phyloP scores from a whole-genome alignment of 331 rosid species.

The Spiraea crenata region DNA sequence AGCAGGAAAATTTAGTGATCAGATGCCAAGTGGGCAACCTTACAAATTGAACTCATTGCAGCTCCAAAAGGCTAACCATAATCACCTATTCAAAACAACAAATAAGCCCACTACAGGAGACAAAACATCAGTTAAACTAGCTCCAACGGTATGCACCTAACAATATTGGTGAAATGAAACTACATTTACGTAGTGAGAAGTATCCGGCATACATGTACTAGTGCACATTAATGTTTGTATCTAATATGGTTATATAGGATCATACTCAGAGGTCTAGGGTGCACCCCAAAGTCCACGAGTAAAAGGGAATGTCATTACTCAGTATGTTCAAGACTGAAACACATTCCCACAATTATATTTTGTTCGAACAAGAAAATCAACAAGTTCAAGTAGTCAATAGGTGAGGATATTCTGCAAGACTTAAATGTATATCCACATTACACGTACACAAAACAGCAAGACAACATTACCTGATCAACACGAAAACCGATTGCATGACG shows the following conservation, averaged over 20 bases:
- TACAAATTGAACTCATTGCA: too few relatives aligned
- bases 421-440: neutral
- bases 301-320: neutral
- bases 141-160: neutral
- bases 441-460: neutral
- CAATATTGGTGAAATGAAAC: too few relatives aligned
- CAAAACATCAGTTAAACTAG: neutral
- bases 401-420: too few relatives aligned
- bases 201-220: neutral
- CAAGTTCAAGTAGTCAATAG: neutral
- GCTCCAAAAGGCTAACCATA: too few relatives aligned
- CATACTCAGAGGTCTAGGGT: neutral
- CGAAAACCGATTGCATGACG: conserved; percentile 77
- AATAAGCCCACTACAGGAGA: conserved; percentile 65
- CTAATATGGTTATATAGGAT: neutral
- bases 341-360: too few relatives aligned
- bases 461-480: conserved; percentile 66
- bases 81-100: too few relatives aligned
- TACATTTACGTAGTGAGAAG: too few relatives aligned
- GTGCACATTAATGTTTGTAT: neutral
- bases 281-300: neutral
- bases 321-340: too few relatives aligned
- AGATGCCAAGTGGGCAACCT: too few relatives aligned
- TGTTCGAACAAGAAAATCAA: too few relatives aligned
- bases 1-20: too few relatives aligned